Base-by-base conservation (phyloP, 1,139 yeast species). In the Ashbya aceris region DNA sequence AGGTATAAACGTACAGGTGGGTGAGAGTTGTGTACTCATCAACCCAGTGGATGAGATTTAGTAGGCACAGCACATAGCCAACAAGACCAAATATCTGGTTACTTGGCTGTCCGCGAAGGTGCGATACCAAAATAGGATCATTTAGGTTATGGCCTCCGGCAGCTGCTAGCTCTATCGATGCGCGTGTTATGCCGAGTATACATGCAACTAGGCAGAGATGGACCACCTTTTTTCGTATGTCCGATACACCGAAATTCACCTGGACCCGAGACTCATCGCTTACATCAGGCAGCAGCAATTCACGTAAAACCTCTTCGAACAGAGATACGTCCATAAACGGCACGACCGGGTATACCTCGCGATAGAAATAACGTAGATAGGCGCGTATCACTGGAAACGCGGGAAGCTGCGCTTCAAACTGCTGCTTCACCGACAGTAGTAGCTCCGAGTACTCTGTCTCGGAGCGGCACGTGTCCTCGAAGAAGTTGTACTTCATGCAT, bases 381-480 rank as follows among this genome's bases (percentile, higher is more conserved):
- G 32, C 11, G 20, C 33, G 13, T 3, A 41, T 17, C 9, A 40
- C 44, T 13, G 29, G 26, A 26, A 30, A 27, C 5, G 9, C n/a
- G 3, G 44, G 44, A 13, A 41, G 29, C 4, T 47, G 26, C 1
- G 38, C 29, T 42, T 56, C 56, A 27, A 55, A 48, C 9, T 49
- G 46, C 1, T 23, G 10, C 6, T 60, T 48, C 4, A 53, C 49
- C 2, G 47, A 39, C 37, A 45, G 44, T n/a, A 61, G 40, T 3
- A 53, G 34, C 8, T 46, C 49, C 1, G 65, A 58, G 40, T 58
- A 60, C 28, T 49, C 52, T 2, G 40, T 44, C 17, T 47, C 33
- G 7, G 36, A 30, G 8, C 10, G 30, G 9, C 36, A 20, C 11
- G 36, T 30, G 31, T 41, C 44, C 20, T 29, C 41, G 13, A 41